Conservation (phyloP, 106 monocot genomes). For the Dendrobium chrysotoxum region DNA sequence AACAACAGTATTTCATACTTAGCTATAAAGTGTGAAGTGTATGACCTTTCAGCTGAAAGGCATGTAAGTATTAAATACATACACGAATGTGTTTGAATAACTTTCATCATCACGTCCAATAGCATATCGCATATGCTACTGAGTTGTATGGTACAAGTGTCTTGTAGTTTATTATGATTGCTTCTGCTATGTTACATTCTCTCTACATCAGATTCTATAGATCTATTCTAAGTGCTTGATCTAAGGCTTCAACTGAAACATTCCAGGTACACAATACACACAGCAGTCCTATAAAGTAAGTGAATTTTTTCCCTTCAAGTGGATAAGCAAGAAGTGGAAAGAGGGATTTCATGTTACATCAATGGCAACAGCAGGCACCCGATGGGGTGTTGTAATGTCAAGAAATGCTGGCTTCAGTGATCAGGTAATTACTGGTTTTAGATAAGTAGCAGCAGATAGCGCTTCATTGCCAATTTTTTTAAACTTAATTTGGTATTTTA, state of each 20-base stretch:
- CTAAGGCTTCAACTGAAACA: neutral
- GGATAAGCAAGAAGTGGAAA: conserved; percentile 89
- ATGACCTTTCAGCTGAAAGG: too few relatives aligned
- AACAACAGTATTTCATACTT: too few relatives aligned
- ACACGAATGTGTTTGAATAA: neutral
- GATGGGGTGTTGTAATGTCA: conserved; percentile 68
- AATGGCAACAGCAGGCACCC: conserved; percentile 63
- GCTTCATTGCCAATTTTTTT: too few relatives aligned
- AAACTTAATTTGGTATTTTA: too few relatives aligned
- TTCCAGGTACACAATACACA: conserved; percentile 53
- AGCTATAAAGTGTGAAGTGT: too few relatives aligned
- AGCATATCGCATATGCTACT: too few relatives aligned
- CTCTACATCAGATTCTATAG: neutral
- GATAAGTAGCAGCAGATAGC: neutral
- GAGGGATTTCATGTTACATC: conserved; percentile 84
- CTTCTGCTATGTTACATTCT: neutral
- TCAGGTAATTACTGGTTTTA: conserved; percentile 30
- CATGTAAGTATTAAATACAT: too few relatives aligned
- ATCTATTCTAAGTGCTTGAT: too few relatives aligned
- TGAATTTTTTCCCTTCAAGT: conserved; percentile 78
- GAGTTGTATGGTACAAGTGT: too few relatives aligned
- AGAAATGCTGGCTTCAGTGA: conserved; percentile 45
- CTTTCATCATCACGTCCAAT: neutral
- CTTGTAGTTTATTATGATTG: too few relatives aligned
- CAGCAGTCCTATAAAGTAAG: conserved; percentile 87